A percentile compares a stretch with the other conserved stretches of the same genome.
Conservation (phyloP, 192 early-diverging fungal genomes). For the Gryganskiella cystojenkinii region DNA sequence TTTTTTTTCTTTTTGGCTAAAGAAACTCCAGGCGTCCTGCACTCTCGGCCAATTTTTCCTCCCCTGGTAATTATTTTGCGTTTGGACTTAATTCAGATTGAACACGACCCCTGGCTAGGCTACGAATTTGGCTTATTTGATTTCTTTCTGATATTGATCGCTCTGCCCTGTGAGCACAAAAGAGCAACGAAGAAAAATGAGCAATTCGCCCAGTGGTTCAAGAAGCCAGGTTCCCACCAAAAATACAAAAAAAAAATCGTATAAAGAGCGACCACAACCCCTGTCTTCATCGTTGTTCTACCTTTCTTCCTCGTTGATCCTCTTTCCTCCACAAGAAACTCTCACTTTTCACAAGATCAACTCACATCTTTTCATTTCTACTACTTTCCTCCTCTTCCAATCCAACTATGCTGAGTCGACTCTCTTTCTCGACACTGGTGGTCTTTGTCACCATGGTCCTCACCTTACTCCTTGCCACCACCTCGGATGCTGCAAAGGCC, state of each 20-base stretch:
- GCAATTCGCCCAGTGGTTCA: background rate
- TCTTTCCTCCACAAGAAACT: background rate
- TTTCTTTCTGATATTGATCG: no score
- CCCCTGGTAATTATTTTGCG: no score
- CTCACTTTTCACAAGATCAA: constrained; percentile 8
- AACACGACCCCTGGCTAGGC: no score
- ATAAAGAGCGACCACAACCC: no score
- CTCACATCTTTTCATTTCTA: no score
- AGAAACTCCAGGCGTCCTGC: no score
- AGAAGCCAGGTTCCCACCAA: background rate
- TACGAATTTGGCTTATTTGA: no score
- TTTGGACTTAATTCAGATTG: no score
- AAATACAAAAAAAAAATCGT: background rate
- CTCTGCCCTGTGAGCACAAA: background rate
- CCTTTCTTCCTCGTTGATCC: no score
- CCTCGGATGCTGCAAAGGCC: constrained; percentile 8
- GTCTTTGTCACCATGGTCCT: constrained; percentile 25
- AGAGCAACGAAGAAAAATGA: background rate
- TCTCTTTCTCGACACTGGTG: constrained; percentile 21
- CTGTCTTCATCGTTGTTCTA: no score
- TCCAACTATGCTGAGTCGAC: constrained; percentile 2
- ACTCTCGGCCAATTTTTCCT: no score
- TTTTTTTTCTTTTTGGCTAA: no score
- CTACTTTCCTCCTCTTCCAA: background rate
- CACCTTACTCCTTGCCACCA: constrained; percentile 12